Evolutionary conservation across 1,284 basidiomycete species (phyloP), one percentile per base, ranked within the genome.

Genomic region (Farysia itapuensis): DNA sequence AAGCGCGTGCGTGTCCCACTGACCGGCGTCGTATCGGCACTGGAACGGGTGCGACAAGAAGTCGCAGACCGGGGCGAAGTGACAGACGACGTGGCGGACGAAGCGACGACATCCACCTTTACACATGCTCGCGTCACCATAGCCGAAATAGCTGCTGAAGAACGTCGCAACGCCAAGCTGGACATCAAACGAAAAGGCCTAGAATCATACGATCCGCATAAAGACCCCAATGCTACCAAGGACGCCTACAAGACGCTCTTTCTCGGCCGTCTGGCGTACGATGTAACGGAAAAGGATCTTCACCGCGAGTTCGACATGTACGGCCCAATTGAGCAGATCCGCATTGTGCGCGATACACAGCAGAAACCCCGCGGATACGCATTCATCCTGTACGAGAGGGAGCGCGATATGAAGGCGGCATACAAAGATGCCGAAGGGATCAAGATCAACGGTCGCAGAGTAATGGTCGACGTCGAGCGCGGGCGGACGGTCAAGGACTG

Each of bases 391-490:
- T 99, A 91, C 71, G 95, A 99, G 77, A 84, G 93, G 20, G 95
- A 98, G 80, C 85, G 92, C 52, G 95, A 99, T 77, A 98, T 98
- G 95, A 54, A 70, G 14, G 94, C 92, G 54, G 95, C 94, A 9
- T 99, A 97, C 83, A 98, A 97, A 80, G 94, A 98, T 76, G 95
- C 93, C n/a, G 94, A 98, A 72, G 90, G 93, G 13, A 83, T 98
- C 35, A 88, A 90, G 56, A 91, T 99, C 67, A 88, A 91, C 82
- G 90, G 90, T 70, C 92, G 95, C 75, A 83, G 89, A 57, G 91
- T 97, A 53, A 82, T 97, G 31, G 94, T 99, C 39, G 95, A 99
- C 75, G 94, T 99, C 41, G 95, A 99, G 79, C 86, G 95, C 33
- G 95, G 95, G 6, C 85, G 94, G 38, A 98, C 95, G 1, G 95